Percentiles rank a stretch among this genome's conserved stretches.
These are phyloP conservation scores for Debaryomycetaceae sp. DNA, from an alignment of 1,139 yeast genomes.

Conservation along the genomic window DNA sequence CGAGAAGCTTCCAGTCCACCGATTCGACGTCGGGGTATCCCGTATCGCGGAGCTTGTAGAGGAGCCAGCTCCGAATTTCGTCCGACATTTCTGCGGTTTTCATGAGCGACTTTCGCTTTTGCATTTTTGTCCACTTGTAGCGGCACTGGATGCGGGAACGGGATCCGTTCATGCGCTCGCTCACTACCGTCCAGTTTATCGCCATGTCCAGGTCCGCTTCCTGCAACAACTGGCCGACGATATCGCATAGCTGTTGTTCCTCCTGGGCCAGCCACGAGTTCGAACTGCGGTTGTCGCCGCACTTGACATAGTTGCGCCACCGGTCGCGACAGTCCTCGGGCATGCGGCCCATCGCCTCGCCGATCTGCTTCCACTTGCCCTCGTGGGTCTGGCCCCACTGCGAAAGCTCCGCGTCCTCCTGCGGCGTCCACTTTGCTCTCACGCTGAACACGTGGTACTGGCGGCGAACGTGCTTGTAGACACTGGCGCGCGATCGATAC, in stretches of 20 bases:
- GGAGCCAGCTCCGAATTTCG: slow-evolving; percentile 47
- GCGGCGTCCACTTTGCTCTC: slow-evolving; percentile 81
- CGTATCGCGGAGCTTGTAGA: slow-evolving; percentile 38
- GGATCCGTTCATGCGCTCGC: slow-evolving; percentile 80
- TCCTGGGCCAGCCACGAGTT: slow-evolving; percentile 76
- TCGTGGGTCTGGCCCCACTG: slow-evolving; percentile 54
- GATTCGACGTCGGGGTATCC: slow-evolving; percentile 36
- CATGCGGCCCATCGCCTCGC: slow-evolving; percentile 75
- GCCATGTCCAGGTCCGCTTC: slow-evolving; percentile 11
- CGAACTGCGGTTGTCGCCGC: slow-evolving; percentile 64
- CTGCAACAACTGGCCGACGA: slow-evolving; percentile 37
- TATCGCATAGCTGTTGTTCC: slow-evolving; percentile 47
- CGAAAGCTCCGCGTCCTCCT: slow-evolving; percentile 62
- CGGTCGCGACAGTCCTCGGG: slow-evolving; percentile 96
- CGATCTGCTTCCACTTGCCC: slow-evolving; percentile 82
- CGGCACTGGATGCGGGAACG: slow-evolving; percentile 90
- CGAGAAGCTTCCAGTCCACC: slow-evolving; percentile 50
- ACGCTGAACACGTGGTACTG: slow-evolving; percentile 78
- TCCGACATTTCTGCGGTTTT: slow-evolving; percentile 40
- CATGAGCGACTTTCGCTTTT: slow-evolving; percentile 46
- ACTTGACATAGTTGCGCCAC: slow-evolving; percentile 90
- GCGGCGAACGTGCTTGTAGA: slow-evolving; percentile 85
- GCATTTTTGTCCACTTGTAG: slow-evolving; percentile 82
- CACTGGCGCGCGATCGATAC: slow-evolving; percentile 73
- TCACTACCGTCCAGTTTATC: slow-evolving; percentile 84